Base-by-base conservation (phyloP, 495 filamentous ascomycete species). In the Tuber melanosporum region DNA sequence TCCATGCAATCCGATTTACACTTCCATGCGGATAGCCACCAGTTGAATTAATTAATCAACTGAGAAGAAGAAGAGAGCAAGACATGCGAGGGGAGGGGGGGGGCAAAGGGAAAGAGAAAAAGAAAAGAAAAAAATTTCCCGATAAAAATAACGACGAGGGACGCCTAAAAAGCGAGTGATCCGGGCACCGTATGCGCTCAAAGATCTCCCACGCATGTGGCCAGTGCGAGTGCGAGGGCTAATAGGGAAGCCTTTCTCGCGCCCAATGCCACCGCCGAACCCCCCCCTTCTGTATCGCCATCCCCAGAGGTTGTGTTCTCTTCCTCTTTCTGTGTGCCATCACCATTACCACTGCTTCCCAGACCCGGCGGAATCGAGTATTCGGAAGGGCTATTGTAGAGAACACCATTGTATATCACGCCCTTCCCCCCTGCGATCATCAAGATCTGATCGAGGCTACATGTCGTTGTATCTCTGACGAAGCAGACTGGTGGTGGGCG, bases 401-500 rank as follows among this genome's bases (percentile, higher is more conserved):
- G 85, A 4, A 89, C 85, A 19, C 89, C 87, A 72, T 87, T 87
- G 69, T 87, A 85, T 12, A 86, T 84, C 8, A 86, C 84, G 1
- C 85, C 87, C 43, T 86, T 41, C 14, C 87, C 85, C 17, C 83
- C 81, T 22, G 84, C 77, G 45, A 91, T 85, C 78, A 84, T 85
- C 22, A 78, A 77, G 12, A 84, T 82, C 78, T 90, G 84, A 20
- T 87, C 86, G 3, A 83, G 70, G 5, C 82, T 87, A 79, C 91
- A 92, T 6, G 88, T 88, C 3, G 75, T 74, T 22, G 89, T 84
- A 73, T 84, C 84, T 57, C 90, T 86, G 10, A 91, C 75, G 84
- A 87, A 92, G 82, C 91, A 92, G 15, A 86, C 89, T 12, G 85
- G 83, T n/a, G 81, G 77, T 9, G 85, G 85, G 70, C 83, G 85